Conservation (phyloP, 1,284 basidiomycete species). For the Cutaneotrichosporon spelunceum region DNA sequence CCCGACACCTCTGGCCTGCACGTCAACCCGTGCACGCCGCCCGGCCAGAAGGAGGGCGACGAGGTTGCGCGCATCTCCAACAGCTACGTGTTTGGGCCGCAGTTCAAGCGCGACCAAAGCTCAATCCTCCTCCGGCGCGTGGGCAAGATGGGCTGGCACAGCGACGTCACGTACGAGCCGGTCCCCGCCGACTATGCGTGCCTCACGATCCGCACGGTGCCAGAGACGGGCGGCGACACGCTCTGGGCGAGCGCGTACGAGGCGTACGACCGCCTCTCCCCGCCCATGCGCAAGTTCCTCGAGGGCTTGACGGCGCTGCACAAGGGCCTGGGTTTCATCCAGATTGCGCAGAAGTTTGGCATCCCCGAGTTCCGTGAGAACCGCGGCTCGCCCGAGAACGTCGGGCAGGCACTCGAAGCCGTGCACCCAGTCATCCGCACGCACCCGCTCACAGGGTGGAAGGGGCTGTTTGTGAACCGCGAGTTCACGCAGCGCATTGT, state of each 20-base stretch:
- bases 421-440: constrained; percentile 56
- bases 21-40: constrained; percentile 38
- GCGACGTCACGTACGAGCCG: constrained; percentile 66
- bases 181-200: constrained; percentile 64
- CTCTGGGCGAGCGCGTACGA: constrained; percentile 60
- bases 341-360: constrained; percentile 32
- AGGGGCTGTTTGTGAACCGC: constrained; percentile 61
- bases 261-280: constrained; percentile 63
- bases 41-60: constrained; percentile 52
- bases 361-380: constrained; percentile 5
- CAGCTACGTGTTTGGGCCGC: constrained; percentile 41
- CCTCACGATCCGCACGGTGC: constrained; percentile 60
- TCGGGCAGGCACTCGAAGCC: constrained; percentile 57
- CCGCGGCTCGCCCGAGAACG: constrained; percentile 58
- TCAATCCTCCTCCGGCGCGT: not conserved
- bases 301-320: constrained; percentile 62
- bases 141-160: constrained; percentile 18
- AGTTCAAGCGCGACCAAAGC: constrained; percentile 9
- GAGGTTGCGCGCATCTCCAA: constrained; percentile 58
- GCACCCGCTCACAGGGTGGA: constrained; percentile 61
- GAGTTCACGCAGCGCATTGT: constrained; percentile 61
- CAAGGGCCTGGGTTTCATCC: constrained; percentile 57
- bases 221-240: constrained; percentile 53
- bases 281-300: constrained; percentile 58
- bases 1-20: constrained; percentile 60